Conservation (phyloP, 495 filamentous ascomycete genomes). For the Tuber indicum region DNA sequence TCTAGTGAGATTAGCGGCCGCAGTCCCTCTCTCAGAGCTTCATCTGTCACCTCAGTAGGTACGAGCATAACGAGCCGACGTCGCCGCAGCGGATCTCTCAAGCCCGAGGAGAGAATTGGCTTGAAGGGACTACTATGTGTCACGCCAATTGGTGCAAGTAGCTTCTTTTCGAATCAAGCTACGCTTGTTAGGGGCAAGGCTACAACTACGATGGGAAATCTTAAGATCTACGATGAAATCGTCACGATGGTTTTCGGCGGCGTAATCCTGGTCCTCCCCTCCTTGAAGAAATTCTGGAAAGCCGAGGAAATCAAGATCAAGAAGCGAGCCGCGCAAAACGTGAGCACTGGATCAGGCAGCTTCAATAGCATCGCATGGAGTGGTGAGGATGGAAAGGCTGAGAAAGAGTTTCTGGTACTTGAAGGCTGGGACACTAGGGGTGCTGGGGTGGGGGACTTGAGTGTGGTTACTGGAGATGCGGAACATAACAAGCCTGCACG, state of each 20-base stretch:
- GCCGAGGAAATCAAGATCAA: constrained; percentile 28
- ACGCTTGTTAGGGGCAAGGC: constrained; percentile 20
- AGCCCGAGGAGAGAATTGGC: constrained; percentile 8
- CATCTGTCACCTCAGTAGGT: constrained; percentile 7
- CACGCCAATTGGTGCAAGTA: constrained; percentile 22
- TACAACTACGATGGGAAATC: constrained; percentile 24
- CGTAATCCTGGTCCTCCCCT: constrained; percentile 20
- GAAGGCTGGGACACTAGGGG: constrained; percentile 28
- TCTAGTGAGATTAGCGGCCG: constrained; percentile 25
- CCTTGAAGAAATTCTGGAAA: constrained; percentile 23
- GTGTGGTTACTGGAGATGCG: constrained; percentile 11
- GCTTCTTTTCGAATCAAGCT: constrained; percentile 20
- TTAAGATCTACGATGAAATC: constrained; percentile 32
- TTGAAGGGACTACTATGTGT: constrained; percentile 18
- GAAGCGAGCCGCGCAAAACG: constrained; percentile 14
- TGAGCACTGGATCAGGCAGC: constrained; percentile 6
- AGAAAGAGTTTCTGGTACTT: constrained; percentile 31
- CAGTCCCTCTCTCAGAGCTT: constrained; percentile 18
- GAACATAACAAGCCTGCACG: constrained; percentile 13
- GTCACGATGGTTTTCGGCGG: constrained; percentile 27
- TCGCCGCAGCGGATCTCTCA: constrained; percentile 6
- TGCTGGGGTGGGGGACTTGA: constrained; percentile 20
- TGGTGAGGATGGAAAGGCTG: constrained; percentile 28
- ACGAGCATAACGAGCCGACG: constrained; percentile 20
- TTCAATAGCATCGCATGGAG: constrained; percentile 13